Base-by-base conservation (phyloP, 495 filamentous ascomycete genomes). In the Thermothielavioides terrestris region DNA sequence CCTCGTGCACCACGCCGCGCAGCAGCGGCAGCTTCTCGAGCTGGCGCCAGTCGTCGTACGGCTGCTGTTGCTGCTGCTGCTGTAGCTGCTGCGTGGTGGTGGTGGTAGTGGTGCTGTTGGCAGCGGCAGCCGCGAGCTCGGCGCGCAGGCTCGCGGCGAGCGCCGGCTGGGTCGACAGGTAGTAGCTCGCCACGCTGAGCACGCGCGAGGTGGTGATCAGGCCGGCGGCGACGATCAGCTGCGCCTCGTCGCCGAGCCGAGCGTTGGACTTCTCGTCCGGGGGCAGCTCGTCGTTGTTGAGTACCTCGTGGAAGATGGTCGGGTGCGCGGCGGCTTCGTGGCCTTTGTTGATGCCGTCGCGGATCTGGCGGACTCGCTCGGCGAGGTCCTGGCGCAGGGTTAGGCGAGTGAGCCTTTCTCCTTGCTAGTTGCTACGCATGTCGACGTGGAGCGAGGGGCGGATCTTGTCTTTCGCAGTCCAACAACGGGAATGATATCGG, bases 1-100 rank as follows among this genome's bases (percentile, higher is more conserved):
- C 60, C 43, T 78, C 73, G 12, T 72, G 60, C 40, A 77, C 64
- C 27, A 71, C 57, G 11, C 67, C 74, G 12, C 59, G 53, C 3
- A 77, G 59, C 39, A 70, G 70, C 2, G 67, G 66, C 23, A 83
- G 57, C 23, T 68, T 47, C 37, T 82, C 78, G 14, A 82, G 63
- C 15, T 25, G 46, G 44, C 58, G 66, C 72, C 15, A 68, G 47
- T 17, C 42, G 47, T 17, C 42, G 39, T 26, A 32, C 52, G 32
- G 57, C 50, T 25, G 54, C 53, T n/a, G 39, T n/a, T n/a, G n/a
- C n/a, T n/a, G n/a, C n/a, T n/a, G n/a, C n/a, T n/a, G n/a, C n/a
- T n/a, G n/a, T n/a, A n/a, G n/a, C n/a, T n/a, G n/a, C n/a, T n/a
- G n/a, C n/a, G n/a, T n/a, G n/a, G n/a, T n/a, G n/a, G n/a, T n/a